Conservation (phyloP, 768 basidiomycete species). For the Suillus plorans region DNA sequence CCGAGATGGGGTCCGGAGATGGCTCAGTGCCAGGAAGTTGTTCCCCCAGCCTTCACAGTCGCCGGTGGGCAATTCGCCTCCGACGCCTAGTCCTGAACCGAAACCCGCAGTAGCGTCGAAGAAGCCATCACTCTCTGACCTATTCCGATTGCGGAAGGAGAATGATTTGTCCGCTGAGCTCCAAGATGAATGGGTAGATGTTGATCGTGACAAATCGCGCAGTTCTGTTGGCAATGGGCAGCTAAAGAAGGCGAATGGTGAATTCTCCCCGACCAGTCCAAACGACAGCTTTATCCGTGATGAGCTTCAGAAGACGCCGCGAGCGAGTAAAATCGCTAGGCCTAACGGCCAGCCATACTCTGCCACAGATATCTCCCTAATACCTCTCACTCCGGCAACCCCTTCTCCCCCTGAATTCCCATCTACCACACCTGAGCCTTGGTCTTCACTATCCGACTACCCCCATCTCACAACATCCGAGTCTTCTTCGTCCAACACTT, state of each 20-base stretch:
- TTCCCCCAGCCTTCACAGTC: conserved; percentile 46
- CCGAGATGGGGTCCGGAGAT: conserved; percentile 76
- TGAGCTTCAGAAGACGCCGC: conserved; percentile 34
- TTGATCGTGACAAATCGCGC: conserved; percentile 43
- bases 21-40: conserved; percentile 65
- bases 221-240: conserved; percentile 31
- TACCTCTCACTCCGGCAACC: conserved; percentile 36
- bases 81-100: conserved; percentile 31
- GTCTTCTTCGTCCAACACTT: conserved; percentile 72
- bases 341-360: conserved; percentile 21
- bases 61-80: conserved; percentile 35
- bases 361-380: conserved; percentile 19
- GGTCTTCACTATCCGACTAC: conserved; percentile 73
- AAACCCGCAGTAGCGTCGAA: conserved; percentile 45
- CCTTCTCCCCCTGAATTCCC: conserved; percentile 55
- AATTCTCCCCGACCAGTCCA: conserved; percentile 28
- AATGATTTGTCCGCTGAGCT: conserved; percentile 42
- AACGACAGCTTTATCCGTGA: conserved; percentile 28
- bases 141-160: conserved; percentile 57
- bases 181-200: conserved; percentile 62
- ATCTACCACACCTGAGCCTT: conserved; percentile 74
- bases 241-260: conserved; percentile 23
- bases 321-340: conserved; percentile 34
- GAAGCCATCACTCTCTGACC: conserved; percentile 68
- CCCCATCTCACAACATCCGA: conserved; percentile 69